phyloP scores from a whole-genome alignment of 352 stramenopile species.

The Phytophthora aleatoria region DNA sequence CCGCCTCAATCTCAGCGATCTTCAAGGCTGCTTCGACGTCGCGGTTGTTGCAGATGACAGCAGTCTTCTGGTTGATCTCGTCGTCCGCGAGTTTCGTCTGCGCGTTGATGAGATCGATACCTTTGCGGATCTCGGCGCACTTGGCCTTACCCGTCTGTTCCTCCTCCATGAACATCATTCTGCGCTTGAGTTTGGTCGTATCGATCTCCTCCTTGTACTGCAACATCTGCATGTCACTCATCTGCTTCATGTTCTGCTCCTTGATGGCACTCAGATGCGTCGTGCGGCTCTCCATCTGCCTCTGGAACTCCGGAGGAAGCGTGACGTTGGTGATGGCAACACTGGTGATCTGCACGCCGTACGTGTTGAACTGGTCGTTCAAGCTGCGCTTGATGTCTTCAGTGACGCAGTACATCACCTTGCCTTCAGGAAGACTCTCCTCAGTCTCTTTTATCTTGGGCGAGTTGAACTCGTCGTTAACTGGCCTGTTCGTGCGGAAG shows the following conservation, averaged over 20 bases:
- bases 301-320: slow-evolving; percentile 58
- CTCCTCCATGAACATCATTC: slow-evolving; percentile 68
- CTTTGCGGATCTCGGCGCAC: slow-evolving; percentile 57
- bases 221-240: slow-evolving; percentile 79
- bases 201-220: slow-evolving; percentile 62
- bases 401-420: slow-evolving; percentile 54
- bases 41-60: slow-evolving; percentile 48
- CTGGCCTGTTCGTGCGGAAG: slow-evolving; percentile 20
- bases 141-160: slow-evolving; percentile 59
- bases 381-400: slow-evolving; percentile 74
- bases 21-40: slow-evolving; percentile 41
- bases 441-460: slow-evolving; percentile 20
- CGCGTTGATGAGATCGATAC: slow-evolving; percentile 50
- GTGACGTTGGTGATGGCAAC: slow-evolving; percentile 82
- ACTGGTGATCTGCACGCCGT: slow-evolving; percentile 75
- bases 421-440: slow-evolving; percentile 15
- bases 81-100: slow-evolving; percentile 47
- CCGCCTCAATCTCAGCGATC: slow-evolving; percentile 51
- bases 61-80: slow-evolving; percentile 47
- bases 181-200: slow-evolving; percentile 58
- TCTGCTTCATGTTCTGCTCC: slow-evolving; percentile 82
- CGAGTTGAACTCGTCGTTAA: slow-evolving; percentile 32
- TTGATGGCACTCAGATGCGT: slow-evolving; percentile 69
- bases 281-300: slow-evolving; percentile 75
- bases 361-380: slow-evolving; percentile 78